Percentiles rank a stretch among this genome's conserved stretches.
Evolutionary conservation across 2,329 filamentous ascomycete species (phyloP).

Genomic region (Colletotrichum lupini): DNA sequence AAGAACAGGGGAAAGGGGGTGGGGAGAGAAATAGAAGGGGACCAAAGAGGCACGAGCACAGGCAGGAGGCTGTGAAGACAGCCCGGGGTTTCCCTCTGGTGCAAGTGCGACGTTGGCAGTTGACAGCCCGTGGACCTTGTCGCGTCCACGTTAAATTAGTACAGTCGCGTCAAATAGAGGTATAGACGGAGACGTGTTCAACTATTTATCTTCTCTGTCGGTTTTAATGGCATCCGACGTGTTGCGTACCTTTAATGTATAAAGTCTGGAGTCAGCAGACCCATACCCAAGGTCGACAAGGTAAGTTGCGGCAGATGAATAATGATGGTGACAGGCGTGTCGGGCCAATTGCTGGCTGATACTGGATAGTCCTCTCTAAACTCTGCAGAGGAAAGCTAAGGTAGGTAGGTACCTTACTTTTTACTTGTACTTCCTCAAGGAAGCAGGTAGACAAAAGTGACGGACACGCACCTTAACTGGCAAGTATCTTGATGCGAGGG

Average conservation of each 20-base stretch:
- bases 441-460: not conserved
- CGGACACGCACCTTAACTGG: not conserved
- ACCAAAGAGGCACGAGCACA: not conserved
- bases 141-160: not conserved
- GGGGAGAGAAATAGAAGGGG: not conserved
- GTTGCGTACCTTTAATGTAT: not conserved
- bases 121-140: not conserved
- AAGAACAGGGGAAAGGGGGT: not conserved
- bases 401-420: not conserved
- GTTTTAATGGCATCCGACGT: not conserved
- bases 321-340: not conserved
- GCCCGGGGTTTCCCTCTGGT: not conserved
- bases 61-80: not conserved
- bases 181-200: not conserved
- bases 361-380: not conserved
- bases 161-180: not conserved
- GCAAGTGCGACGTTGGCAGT: not conserved
- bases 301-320: not conserved
- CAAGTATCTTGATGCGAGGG: not conserved
- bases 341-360: not conserved
- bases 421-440: not conserved
- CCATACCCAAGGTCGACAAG: not conserved
- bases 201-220: not conserved
- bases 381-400: not conserved
- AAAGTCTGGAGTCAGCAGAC: not conserved